phyloP scores from a whole-genome alignment of 306 rosid species.

The Quillaja saponaria region DNA sequence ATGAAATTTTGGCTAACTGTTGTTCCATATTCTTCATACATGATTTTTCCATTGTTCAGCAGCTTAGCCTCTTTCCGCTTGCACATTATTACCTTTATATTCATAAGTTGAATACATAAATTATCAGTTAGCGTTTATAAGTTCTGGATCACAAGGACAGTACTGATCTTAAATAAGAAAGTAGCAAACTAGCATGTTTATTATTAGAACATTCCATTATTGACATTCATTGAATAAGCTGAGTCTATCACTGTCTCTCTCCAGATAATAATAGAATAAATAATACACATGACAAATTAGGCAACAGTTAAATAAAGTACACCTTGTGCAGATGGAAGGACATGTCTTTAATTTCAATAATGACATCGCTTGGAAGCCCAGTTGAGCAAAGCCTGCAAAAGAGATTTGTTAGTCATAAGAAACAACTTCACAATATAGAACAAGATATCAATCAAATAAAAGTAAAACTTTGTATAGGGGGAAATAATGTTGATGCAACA shows the following conservation, averaged over 20 bases:
- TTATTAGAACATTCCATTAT: too few relatives aligned
- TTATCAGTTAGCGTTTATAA: neutral
- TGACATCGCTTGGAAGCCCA: slow-evolving; percentile 80
- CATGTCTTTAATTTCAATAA: slow-evolving; percentile 72
- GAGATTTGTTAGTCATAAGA: slow-evolving; percentile 21
- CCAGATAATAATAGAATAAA: too few relatives aligned
- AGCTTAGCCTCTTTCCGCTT: neutral
- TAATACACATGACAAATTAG: too few relatives aligned
- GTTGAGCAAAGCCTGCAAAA: slow-evolving; percentile 75
- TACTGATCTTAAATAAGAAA: too few relatives aligned
- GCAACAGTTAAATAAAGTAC: slow-evolving; percentile 23
- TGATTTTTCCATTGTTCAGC: neutral
- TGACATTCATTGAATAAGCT: too few relatives aligned
- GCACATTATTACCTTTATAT: neutral
- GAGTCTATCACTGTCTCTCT: too few relatives aligned
- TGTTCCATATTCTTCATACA: neutral
- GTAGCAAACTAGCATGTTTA: too few relatives aligned
- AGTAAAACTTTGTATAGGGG: neutral
- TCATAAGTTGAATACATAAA: neutral
- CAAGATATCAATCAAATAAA: slow-evolving; percentile 1
- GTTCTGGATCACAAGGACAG: too few relatives aligned
- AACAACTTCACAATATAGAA: neutral
- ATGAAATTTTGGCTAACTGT: neutral
- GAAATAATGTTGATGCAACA: slow-evolving; percentile 6
- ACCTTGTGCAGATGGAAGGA: slow-evolving; percentile 94